Evolutionary conservation across 768 basidiomycete genomes (phyloP), one percentile per base, ranked within the genome.

Genomic region (Cystofilobasidium capitatum): DNA sequence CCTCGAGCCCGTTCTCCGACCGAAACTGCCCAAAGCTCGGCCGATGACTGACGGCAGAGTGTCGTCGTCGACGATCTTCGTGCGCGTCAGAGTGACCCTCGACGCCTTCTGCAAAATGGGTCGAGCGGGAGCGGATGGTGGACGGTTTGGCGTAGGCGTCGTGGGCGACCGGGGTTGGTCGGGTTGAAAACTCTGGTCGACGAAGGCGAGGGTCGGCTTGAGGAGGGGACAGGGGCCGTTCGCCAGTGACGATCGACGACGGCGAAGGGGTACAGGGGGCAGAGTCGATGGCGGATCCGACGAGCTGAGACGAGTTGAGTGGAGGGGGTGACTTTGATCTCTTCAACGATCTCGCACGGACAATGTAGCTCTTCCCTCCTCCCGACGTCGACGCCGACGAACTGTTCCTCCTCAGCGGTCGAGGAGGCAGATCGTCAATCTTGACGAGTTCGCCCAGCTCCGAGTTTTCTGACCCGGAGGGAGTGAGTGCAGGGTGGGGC

Each of bases 81-180:
- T 55, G 51, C 51, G 29, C 51, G 51, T 55, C 51, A 31, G 14
- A 26, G 9, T 55, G 29, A 16, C 51, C 51, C 7, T 3, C 13
- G 29, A 55, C 51, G 51, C 29, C 51, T 9, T 16, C 5, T 17
- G 51, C 51, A 20, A 55, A 55, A 13, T 55, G 51, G 16, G 51
- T 31, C 29, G 51, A 55, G 51, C 51, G 51, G 29, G 20, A 55
- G 7, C n/a, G n/a, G n/a, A n/a, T n/a, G n/a, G 51, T 31, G 17
- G 51, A 55, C 26, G 51, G 51, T 20, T 55, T 55, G 26, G 51
- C 51, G 20, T 55, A 55, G 31, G 51, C 51, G 29, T 55, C 51
- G 29, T 55, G 51, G 12, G 51, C 51, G 8, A 55, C n/a, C 5
- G 51, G 51, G 8, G 51, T 55, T 31, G 51, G 51, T 5, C 51